Evolutionary conservation across 106 monocot genomes (phyloP).

Genomic region (Alisma plantagoaquatica): DNA sequence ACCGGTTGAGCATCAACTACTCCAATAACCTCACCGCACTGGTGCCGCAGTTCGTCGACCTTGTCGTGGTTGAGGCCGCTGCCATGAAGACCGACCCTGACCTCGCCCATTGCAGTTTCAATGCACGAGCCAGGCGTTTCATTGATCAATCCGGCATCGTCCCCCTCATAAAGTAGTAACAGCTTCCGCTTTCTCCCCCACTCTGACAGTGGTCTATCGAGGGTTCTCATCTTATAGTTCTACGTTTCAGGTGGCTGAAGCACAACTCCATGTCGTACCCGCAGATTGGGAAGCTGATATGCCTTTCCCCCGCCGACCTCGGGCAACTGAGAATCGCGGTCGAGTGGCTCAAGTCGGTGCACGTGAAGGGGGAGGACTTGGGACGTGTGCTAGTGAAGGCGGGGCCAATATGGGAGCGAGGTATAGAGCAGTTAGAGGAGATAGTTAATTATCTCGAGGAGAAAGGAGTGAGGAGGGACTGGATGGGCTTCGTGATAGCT

Average conservation of each 20-base stretch:
- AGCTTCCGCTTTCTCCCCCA: too few relatives aligned
- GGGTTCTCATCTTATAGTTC: neutral
- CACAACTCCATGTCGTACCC: slow-evolving; percentile 84
- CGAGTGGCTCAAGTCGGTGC: slow-evolving; percentile 84
- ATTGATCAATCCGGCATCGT: slow-evolving; percentile 72
- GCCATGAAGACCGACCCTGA: slow-evolving; percentile 47
- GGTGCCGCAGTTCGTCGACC: slow-evolving; percentile 55
- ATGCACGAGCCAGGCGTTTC: slow-evolving; percentile 56
- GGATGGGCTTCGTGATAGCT: slow-evolving; percentile 78
- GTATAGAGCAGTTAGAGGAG: slow-evolving; percentile 40
- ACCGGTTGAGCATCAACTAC: slow-evolving; percentile 64
- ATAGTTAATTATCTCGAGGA: slow-evolving; percentile 46
- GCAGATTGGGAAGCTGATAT: slow-evolving; percentile 79
- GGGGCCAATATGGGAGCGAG: slow-evolving; percentile 32
- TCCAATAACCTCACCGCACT: slow-evolving; percentile 39
- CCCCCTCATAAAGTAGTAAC: slow-evolving; percentile 37
- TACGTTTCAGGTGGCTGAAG: slow-evolving; percentile 81
- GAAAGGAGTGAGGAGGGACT: slow-evolving; percentile 70
- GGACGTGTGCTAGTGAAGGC: slow-evolving; percentile 71
- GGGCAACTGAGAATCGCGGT: slow-evolving; percentile 26
- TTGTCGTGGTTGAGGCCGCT: slow-evolving; percentile 70
- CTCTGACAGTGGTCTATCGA: neutral
- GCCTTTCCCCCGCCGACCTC: slow-evolving; percentile 54
- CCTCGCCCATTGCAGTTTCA: slow-evolving; percentile 59
- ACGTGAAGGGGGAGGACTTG: slow-evolving; percentile 73